phyloP scores from a whole-genome alignment of 2,329 filamentous ascomycete genomes.

The Ophiostoma ips region DNA sequence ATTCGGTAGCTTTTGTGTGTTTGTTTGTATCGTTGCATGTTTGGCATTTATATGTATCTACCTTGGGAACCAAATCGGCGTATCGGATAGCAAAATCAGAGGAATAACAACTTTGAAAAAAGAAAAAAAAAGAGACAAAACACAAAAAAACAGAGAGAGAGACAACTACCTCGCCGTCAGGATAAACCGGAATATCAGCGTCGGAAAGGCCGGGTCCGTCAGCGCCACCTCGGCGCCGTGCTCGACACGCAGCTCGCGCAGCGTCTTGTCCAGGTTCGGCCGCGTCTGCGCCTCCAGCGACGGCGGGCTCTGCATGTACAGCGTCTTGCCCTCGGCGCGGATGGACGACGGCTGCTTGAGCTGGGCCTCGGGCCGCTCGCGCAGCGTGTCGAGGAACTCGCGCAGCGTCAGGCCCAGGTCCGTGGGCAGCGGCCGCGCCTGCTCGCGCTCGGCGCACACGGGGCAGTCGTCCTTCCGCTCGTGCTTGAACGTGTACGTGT shows the following conservation, averaged over 20 bases:
- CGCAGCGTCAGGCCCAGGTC: slow-evolving; percentile 59
- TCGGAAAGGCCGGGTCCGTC: slow-evolving; percentile 76
- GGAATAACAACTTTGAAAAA: not conserved
- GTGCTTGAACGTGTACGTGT: slow-evolving; percentile 94
- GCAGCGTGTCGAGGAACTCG: slow-evolving; percentile 74
- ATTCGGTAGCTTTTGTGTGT: slow-evolving; percentile 26
- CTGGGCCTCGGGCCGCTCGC: slow-evolving; percentile 74
- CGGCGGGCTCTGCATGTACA: slow-evolving; percentile 80
- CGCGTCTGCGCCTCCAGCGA: slow-evolving; percentile 74
- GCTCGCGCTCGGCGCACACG: slow-evolving; percentile 59
- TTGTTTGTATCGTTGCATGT: slow-evolving; percentile 1
- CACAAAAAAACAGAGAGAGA: no score
- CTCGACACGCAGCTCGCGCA: slow-evolving; percentile 56
- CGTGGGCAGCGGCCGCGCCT: slow-evolving; percentile 61
- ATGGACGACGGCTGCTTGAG: slow-evolving; percentile 89
- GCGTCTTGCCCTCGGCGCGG: slow-evolving; percentile 60
- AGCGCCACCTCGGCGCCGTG: slow-evolving; percentile 84
- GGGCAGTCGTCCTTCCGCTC: slow-evolving; percentile 91
- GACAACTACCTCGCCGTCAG: slow-evolving; percentile 24
- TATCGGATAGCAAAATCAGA: slow-evolving; percentile 7
- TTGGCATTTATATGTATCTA: slow-evolving; percentile 4
- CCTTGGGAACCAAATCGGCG: slow-evolving; percentile 13
- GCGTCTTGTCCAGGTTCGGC: slow-evolving; percentile 64
- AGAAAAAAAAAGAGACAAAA: no score
- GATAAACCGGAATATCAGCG: slow-evolving; percentile 49